Conservation (phyloP, 306 rosid species). For the Hippophae tibetana region DNA sequence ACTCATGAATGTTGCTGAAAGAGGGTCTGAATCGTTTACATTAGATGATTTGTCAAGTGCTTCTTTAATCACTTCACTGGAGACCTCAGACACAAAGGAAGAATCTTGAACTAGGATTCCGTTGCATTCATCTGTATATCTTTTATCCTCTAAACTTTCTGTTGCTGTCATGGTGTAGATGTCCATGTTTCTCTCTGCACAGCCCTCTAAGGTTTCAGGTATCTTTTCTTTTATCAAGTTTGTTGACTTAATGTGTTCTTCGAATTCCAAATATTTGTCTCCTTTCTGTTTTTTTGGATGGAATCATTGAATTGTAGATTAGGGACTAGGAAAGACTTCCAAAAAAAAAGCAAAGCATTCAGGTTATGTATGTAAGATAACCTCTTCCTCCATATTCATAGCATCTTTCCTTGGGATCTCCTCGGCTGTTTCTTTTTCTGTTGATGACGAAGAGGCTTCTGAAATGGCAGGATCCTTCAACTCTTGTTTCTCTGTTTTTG, state of each 20-base stretch:
- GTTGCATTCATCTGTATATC: constrained; percentile 11
- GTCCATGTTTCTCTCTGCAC: neutral
- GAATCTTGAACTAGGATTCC: constrained; percentile 1
- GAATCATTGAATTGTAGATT: neutral
- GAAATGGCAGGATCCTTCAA: constrained; percentile 9
- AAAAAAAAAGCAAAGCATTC: neutral
- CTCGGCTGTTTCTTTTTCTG: neutral
- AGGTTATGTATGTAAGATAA: constrained; percentile 6
- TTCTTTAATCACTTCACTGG: constrained; percentile 6
- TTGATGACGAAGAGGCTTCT: constrained; percentile 13
- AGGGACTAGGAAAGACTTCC: neutral
- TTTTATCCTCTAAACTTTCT: constrained; percentile 8
- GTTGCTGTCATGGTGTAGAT: neutral
- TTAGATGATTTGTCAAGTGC: constrained; percentile 1
- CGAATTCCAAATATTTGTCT: constrained; percentile 9
- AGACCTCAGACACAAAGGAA: constrained; percentile 1
- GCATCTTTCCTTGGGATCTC: constrained; percentile 10
- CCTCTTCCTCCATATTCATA: constrained; percentile 9
- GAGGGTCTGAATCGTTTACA: constrained; percentile 1
- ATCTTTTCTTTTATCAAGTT: too few species aligned
- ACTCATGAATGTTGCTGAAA: neutral
- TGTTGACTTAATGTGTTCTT: constrained; percentile 3
- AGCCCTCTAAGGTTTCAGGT: neutral
- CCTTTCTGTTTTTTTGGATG: constrained; percentile 12
- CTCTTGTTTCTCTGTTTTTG: constrained; percentile 5